phyloP scores from a whole-genome alignment of 2,329 filamentous ascomycete genomes.

The Blumeriella jaapii region DNA sequence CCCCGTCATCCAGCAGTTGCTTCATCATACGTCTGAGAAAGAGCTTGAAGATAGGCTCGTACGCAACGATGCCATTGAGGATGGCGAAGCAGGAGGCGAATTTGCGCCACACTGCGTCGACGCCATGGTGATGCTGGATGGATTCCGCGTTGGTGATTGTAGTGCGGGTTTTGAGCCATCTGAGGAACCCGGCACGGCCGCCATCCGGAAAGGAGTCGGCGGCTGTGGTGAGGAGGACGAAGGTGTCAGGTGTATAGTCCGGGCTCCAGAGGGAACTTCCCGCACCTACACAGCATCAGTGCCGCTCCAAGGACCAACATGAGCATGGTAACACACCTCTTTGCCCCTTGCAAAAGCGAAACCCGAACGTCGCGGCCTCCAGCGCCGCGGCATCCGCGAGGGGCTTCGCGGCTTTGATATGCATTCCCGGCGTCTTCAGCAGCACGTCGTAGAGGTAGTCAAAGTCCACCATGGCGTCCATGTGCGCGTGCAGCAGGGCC shows the following conservation, averaged over 20 bases:
- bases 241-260: conserved; percentile 40
- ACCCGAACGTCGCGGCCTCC: conserved; percentile 45
- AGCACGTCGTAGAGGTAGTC: conserved; percentile 66
- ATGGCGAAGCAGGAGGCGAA: conserved; percentile 67
- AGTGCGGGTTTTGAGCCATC: conserved; percentile 65
- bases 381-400: conserved; percentile 43
- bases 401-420: conserved; percentile 47
- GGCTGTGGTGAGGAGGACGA: conserved; percentile 36
- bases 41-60: conserved; percentile 77
- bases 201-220: conserved; percentile 66
- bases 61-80: conserved; percentile 65
- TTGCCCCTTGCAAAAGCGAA: conserved; percentile 44
- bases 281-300: conserved; percentile 20
- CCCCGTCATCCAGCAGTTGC: conserved; percentile 66
- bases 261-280: conserved; percentile 51
- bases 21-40: conserved; percentile 63
- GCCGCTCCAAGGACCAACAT: not conserved
- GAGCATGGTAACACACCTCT: conserved; percentile 12
- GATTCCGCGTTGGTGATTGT: conserved; percentile 63
- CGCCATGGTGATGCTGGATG: conserved; percentile 68
- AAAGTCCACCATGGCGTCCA: conserved; percentile 85
- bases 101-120: conserved; percentile 76
- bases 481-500: conserved; percentile 71
- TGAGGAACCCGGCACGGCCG: conserved; percentile 58
- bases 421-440: conserved; percentile 61